A percentile compares a stretch with the other conserved stretches of the same genome.
Conservation (phyloP, 495 filamentous ascomycete genomes). For the Oleoguttula mirabilis region DNA sequence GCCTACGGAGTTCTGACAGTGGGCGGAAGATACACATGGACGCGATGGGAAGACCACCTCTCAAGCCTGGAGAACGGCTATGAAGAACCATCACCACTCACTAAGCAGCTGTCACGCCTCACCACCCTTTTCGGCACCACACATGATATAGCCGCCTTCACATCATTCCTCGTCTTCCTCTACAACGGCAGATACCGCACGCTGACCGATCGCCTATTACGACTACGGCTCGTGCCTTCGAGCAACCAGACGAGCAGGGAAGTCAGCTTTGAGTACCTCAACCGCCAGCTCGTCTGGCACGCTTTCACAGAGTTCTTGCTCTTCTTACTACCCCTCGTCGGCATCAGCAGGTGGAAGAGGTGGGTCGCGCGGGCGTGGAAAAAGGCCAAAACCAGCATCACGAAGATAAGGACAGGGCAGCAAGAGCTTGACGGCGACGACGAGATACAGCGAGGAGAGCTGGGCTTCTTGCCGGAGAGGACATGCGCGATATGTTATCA, state of each 20-base stretch:
- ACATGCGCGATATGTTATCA: conserved; percentile 98
- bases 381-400: conserved; percentile 54
- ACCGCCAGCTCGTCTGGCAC: conserved; percentile 96
- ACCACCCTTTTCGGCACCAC: conserved; percentile 56
- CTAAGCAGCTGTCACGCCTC: conserved; percentile 51
- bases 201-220: conserved; percentile 71
- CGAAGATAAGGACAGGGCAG: conserved; percentile 31
- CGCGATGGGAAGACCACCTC: conserved; percentile 80
- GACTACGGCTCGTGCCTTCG: conserved; percentile 73
- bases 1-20: conserved; percentile 77
- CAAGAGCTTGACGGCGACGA: conserved; percentile 35
- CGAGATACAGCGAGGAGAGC: conserved; percentile 53
- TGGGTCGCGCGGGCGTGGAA: conserved; percentile 79
- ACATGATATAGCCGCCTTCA: conserved; percentile 68
- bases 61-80: conserved; percentile 60
- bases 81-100: conserved; percentile 40
- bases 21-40: conserved; percentile 77
- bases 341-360: conserved; percentile 81
- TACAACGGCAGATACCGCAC: conserved; percentile 85
- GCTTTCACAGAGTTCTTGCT: conserved; percentile 97
- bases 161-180: conserved; percentile 81
- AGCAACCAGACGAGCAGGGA: conserved; percentile 73
- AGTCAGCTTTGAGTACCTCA: conserved; percentile 94
- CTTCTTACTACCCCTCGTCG: conserved; percentile 86
- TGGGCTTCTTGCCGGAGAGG: conserved; percentile 75